phyloP scores from a whole-genome alignment of 2,329 filamentous ascomycete genomes.

The Pseudogymnoascus sp. region DNA sequence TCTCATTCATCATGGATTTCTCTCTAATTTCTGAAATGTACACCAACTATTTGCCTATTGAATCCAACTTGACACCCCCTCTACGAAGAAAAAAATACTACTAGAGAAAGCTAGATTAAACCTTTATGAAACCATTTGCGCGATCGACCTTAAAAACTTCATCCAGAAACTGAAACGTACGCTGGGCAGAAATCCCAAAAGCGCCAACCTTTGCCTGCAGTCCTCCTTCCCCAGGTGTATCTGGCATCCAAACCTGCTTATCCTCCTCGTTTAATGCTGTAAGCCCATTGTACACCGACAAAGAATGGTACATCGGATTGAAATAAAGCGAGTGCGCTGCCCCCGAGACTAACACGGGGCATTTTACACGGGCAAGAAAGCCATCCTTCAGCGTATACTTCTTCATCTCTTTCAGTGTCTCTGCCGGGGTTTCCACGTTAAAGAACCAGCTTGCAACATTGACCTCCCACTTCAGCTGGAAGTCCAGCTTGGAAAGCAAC shows the following conservation, averaged over 20 bases:
- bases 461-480: slow-evolving; percentile 25
- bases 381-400: slow-evolving; percentile 14
- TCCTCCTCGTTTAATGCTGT: slow-evolving; percentile 15
- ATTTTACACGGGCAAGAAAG: slow-evolving; percentile 17
- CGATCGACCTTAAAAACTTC: slow-evolving; percentile 11
- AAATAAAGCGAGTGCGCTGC: slow-evolving; percentile 19
- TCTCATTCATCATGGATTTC: not conserved
- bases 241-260: slow-evolving; percentile 21
- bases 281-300: slow-evolving; percentile 14
- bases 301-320: slow-evolving; percentile 13
- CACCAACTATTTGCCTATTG: not conserved
- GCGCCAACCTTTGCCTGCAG: slow-evolving; percentile 25
- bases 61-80: not conserved
- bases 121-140: not conserved
- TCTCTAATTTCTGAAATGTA: not conserved
- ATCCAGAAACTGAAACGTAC: slow-evolving; percentile 13
- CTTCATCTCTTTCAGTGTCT: slow-evolving; percentile 17
- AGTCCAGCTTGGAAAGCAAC: slow-evolving; percentile 16
- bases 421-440: slow-evolving; percentile 15
- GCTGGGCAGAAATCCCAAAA: slow-evolving; percentile 11
- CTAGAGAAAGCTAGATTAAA: not conserved
- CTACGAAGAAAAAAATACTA: not conserved
- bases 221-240: slow-evolving; percentile 19
- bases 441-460: slow-evolving; percentile 16
- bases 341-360: slow-evolving; percentile 22